phyloP scores from a whole-genome alignment of 768 basidiomycete species.

The Chalciporus pseudorubinellus region DNA sequence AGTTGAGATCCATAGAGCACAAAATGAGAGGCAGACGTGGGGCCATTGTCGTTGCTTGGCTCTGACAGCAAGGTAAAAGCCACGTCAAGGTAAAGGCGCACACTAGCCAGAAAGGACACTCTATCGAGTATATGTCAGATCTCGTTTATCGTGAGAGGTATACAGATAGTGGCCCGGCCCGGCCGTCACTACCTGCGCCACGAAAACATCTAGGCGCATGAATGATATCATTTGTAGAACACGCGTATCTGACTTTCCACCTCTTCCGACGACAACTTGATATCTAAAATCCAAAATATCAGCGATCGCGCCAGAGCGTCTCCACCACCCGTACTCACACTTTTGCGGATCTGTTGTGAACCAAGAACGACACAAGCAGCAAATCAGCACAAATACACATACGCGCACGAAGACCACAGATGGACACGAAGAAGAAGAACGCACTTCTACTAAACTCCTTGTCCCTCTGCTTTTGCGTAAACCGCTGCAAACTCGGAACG shows the following conservation, averaged over 20 bases:
- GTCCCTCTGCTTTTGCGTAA: constrained; percentile 71
- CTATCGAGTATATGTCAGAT: too few relatives aligned
- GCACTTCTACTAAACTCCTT: constrained; percentile 86
- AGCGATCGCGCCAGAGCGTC: constrained; percentile 1
- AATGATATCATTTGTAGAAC: constrained; percentile 46
- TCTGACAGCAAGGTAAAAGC: too few relatives aligned
- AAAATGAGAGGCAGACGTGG: too few relatives aligned
- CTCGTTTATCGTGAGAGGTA: too few relatives aligned
- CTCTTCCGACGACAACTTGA: constrained; percentile 72
- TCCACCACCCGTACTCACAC: constrained; percentile 35
- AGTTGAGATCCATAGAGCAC: too few relatives aligned
- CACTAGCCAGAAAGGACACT: too few relatives aligned
- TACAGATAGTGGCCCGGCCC: too few relatives aligned
- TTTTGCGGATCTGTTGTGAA: constrained; percentile 46
- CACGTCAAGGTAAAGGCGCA: too few relatives aligned
- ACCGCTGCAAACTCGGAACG: constrained; percentile 69
- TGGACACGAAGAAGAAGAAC: constrained; percentile 23
- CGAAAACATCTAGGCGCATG: too few relatives aligned
- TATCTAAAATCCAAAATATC: constrained; percentile 50
- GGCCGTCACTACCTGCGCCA: too few relatives aligned
- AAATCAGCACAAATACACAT: constrained; percentile 1
- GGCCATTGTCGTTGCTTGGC: too few relatives aligned
- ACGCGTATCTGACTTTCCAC: constrained; percentile 68
- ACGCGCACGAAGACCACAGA: background rate
- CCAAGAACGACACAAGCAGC: background rate